Conservation (phyloP, 139 green algal species). For the Picochlorum sp. region DNA sequence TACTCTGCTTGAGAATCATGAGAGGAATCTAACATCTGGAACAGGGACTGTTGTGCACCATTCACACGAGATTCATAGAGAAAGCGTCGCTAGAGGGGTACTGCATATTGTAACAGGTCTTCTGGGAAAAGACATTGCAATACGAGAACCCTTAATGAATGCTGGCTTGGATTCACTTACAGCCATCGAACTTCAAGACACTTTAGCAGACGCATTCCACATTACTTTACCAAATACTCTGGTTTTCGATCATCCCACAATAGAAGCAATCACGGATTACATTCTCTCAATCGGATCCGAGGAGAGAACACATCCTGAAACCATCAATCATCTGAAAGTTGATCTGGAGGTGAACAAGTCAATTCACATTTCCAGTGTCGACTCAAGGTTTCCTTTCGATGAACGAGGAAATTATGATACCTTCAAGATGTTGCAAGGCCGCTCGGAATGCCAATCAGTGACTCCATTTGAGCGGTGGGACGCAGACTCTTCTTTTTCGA, state of each 20-base stretch:
- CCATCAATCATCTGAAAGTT: neutral
- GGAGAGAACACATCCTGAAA: neutral
- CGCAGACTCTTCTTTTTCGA: conserved; percentile 15
- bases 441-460: too few species aligned
- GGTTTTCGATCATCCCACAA: conserved; percentile 54
- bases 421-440: too few species aligned
- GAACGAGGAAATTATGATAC: too few species aligned
- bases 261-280: conserved; percentile 1
- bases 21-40: too few species aligned
- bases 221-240: conserved; percentile 46
- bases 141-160: conserved; percentile 33
- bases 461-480: conserved; percentile 50
- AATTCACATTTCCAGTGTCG: neutral
- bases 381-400: neutral
- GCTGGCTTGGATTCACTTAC: conserved; percentile 56
- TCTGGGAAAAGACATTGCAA: too few species aligned
- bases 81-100: too few species aligned
- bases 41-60: too few species aligned
- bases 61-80: too few species aligned
- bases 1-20: too few species aligned
- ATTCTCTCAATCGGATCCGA: neutral
- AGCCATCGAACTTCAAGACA: conserved; percentile 65
- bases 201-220: conserved; percentile 33
- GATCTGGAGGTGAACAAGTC: neutral
- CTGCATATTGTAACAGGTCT: too few species aligned